Conservation (phyloP, 2,329 filamentous ascomycete genomes). For the Cryphonectria naterciae region DNA sequence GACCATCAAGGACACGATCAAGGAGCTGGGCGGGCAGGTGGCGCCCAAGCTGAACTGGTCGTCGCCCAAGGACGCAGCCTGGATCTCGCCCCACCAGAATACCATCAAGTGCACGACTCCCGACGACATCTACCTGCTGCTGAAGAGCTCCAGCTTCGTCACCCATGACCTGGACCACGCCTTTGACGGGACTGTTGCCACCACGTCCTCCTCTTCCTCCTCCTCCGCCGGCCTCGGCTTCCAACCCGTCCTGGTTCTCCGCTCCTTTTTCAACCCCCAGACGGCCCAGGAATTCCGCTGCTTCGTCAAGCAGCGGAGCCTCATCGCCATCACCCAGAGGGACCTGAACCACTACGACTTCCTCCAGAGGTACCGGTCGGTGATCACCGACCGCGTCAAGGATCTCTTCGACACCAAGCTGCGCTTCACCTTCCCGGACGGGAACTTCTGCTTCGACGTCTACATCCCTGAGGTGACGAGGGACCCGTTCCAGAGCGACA, state of each 20-base stretch:
- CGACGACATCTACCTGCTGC: conserved; percentile 89
- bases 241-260: conserved; percentile 79
- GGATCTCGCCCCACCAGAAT: conserved; percentile 83
- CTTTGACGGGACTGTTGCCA: conserved; percentile 72
- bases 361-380: conserved; percentile 64
- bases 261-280: conserved; percentile 87
- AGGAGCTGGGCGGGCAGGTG: conserved; percentile 81
- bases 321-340: conserved; percentile 85
- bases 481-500: conserved; percentile 32
- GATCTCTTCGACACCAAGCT: conserved; percentile 78
- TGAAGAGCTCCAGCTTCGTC: conserved; percentile 94
- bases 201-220: conserved; percentile 35
- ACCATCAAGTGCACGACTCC: conserved; percentile 87
- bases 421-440: conserved; percentile 78
- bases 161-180: conserved; percentile 93
- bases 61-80: conserved; percentile 91
- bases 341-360: conserved; percentile 92
- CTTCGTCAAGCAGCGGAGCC: conserved; percentile 81
- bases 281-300: conserved; percentile 93
- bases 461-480: conserved; percentile 72
- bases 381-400: conserved; percentile 70
- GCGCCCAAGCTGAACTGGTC: conserved; percentile 98
- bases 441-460: conserved; percentile 86
- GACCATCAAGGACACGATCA: conserved; percentile 75
- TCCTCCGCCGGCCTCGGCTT: conserved; percentile 48